phyloP scores from a whole-genome alignment of 192 early-diverging fungal genomes.

The Entomortierella lignicola region DNA sequence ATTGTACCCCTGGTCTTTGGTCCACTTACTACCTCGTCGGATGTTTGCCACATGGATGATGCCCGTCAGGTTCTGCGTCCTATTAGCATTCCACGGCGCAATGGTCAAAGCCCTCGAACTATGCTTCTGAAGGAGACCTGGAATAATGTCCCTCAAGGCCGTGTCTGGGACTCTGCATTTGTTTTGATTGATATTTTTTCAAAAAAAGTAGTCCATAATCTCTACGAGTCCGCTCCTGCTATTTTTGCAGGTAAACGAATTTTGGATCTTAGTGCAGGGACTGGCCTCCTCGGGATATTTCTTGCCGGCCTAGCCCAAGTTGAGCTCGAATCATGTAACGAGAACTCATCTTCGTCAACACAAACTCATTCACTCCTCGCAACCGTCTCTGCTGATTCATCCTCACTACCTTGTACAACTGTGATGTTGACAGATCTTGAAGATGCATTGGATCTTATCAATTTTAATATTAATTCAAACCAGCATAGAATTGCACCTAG shows the following conservation, averaged over 20 bases:
- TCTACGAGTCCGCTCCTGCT: conserved; percentile 4
- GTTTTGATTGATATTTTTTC: conserved; percentile 53
- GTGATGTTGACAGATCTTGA: conserved; percentile 57
- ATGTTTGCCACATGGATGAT: not conserved
- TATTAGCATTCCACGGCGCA: conserved; percentile 4
- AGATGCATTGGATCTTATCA: conserved; percentile 55
- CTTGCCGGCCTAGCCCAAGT: conserved; percentile 45
- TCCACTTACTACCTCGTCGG: not conserved
- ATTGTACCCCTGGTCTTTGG: conserved; percentile 20
- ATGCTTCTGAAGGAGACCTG: conserved; percentile 51
- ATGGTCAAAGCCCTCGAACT: not conserved
- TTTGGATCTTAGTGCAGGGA: conserved; percentile 64
- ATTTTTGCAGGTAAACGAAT: conserved; percentile 50
- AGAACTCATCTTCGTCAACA: not conserved
- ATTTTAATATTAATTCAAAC: conserved; percentile 52
- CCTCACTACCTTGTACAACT: not conserved
- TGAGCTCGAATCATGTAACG: conserved; percentile 2
- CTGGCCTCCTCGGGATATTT: conserved; percentile 58
- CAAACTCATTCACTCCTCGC: not conserved
- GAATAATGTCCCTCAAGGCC: conserved; percentile 60
- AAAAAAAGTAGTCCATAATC: conserved; percentile 6
- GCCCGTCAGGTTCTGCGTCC: conserved; percentile 12
- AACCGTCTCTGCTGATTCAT: not conserved
- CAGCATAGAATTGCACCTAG: conserved; percentile 11
- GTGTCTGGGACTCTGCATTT: conserved; percentile 64